These are phyloP conservation scores for Naegleria lovaniensis DNA, from an alignment of 208 protist species.

Conservation along the genomic window DNA sequence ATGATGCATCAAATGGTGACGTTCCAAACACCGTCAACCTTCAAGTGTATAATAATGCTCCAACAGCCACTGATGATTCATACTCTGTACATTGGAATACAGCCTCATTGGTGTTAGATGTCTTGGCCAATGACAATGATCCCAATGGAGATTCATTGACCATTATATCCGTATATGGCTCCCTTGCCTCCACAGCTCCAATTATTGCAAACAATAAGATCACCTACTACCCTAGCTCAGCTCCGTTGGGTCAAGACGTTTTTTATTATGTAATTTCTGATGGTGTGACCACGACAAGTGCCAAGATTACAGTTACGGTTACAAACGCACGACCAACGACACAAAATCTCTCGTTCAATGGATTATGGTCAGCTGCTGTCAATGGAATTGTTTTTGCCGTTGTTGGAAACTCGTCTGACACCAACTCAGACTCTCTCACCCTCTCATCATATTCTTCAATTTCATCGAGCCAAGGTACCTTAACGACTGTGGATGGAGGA, in stretches of 20 bases:
- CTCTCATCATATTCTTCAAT: not conserved
- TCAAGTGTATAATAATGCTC: not conserved
- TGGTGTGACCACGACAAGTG: not conserved
- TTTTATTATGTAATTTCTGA: not conserved
- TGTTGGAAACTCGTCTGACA: not conserved
- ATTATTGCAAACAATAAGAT: not conserved
- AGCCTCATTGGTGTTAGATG: not conserved
- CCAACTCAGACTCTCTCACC: not conserved
- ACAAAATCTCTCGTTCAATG: not conserved
- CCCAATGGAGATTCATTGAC: not conserved
- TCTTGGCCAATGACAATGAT: constrained; percentile 9
- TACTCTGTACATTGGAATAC: not conserved
- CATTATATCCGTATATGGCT: not conserved
- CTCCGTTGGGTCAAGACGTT: not conserved
- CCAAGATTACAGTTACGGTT: not conserved
- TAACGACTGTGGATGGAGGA: not conserved
- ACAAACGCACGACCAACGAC: not conserved
- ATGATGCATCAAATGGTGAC: not conserved
- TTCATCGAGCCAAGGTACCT: not conserved
- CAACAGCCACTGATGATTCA: not conserved
- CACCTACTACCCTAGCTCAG: not conserved
- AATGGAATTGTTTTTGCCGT: too few species aligned
- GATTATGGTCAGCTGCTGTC: not conserved
- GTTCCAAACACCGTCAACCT: not conserved
- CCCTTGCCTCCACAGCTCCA: not conserved